Evolutionary conservation across 2,329 filamentous ascomycete genomes (phyloP), one percentile per base, ranked within the genome.

Genomic region (Mollisiaceae sp.): DNA sequence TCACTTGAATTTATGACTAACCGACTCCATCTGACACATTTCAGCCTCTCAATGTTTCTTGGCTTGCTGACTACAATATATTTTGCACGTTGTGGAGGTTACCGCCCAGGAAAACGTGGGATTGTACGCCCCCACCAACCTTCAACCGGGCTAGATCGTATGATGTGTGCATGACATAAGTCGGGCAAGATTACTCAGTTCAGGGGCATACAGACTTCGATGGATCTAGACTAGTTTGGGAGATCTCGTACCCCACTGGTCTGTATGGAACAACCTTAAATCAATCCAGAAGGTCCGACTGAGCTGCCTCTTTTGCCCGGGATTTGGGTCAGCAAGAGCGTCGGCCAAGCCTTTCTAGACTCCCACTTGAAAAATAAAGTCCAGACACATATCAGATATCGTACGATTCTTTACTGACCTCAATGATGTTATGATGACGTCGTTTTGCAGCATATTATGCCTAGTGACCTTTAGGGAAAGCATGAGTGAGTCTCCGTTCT

Each of bases 111-210:
- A 24, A 22, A 22, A 1, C 45, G 45, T 9, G 45, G 45, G 45
- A 22, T 9, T 50, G 41, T 15, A 43, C 20, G n/a, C 45, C 20
- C 20, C n/a, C 43, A 45, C n/a, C 45, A 22, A 22, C 45, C n/a
- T 50, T 50, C 20, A 22, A 11, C 45, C 18, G 4, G 45, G n/a
- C 3, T 22, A 11, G 45, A 50, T 50, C n/a, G 12, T 50, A 50
- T n/a, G 45, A 50, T 50, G 5, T 24, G 20, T 50, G n/a, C 45
- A 50, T 50, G 45, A 50, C 45, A 50, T 22, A 24, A 50, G n/a
- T 24, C 45, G 45, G 45, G 45, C 45, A 50, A 50, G n/a, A 50
- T 24, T 50, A 50, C n/a, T 11, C 20, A 50, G 20, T 50, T 20
- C 45, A 50, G 45, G 45, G 45, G 45, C 24, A 14, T n/a, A 9